Conservation (phyloP, 2,329 filamentous ascomycete species). For the Myrmaecium sp. region DNA sequence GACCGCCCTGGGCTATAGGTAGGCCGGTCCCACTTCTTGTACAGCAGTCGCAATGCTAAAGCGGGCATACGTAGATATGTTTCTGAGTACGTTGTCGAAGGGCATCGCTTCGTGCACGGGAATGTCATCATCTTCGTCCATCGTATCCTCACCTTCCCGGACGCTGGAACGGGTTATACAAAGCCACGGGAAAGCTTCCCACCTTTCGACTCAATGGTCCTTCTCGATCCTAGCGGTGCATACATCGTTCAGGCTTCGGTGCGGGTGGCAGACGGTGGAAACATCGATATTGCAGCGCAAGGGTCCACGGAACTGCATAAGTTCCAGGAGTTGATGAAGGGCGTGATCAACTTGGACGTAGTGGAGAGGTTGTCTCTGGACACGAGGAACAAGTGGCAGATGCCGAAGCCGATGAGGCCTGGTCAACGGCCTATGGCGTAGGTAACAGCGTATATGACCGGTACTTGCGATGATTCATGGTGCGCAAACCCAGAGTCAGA, state of each 20-base stretch:
- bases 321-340: constrained; percentile 38
- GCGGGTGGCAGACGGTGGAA: constrained; percentile 37
- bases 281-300: constrained; percentile 34
- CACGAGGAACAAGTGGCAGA: constrained; percentile 41
- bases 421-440: too few species aligned
- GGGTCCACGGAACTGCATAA: constrained; percentile 37
- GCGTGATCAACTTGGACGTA: constrained; percentile 37
- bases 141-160: constrained; percentile 33
- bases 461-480: too few species aligned
- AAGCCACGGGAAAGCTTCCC: constrained; percentile 23
- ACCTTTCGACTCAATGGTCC: constrained; percentile 26
- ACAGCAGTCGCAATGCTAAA: constrained; percentile 1
- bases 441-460: too few species aligned
- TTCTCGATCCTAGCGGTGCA: constrained; percentile 38
- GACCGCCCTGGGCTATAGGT: constrained; percentile 37
- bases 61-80: constrained; percentile 30
- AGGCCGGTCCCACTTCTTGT: constrained; percentile 9
- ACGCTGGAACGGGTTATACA: constrained; percentile 15
- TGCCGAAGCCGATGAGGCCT: too few species aligned
- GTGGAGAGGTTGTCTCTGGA: constrained; percentile 43
- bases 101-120: constrained; percentile 39
- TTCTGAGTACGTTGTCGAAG: constrained; percentile 39
- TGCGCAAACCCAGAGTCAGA: too few species aligned
- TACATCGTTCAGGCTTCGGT: constrained; percentile 43
- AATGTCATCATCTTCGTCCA: constrained; percentile 41